A percentile compares a stretch with the other conserved stretches of the same genome.
These are phyloP conservation scores for Euphorbia celastroides DNA, from an alignment of 441 rosid genomes.

Conservation along the genomic window DNA sequence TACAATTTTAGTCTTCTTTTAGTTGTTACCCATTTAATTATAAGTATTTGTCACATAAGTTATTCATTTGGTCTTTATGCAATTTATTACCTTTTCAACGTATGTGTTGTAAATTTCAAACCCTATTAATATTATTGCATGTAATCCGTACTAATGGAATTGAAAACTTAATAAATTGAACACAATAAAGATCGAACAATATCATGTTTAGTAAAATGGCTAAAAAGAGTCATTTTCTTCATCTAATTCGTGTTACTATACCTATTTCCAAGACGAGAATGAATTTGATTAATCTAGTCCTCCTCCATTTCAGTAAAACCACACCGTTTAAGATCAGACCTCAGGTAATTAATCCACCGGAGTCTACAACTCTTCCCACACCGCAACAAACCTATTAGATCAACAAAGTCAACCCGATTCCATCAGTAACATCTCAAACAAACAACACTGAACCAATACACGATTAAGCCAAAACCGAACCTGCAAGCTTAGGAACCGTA, in stretches of 20 bases:
- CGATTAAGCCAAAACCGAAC: conserved; percentile 22
- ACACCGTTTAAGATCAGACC: conserved; percentile 90
- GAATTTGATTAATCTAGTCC: conserved; percentile 69
- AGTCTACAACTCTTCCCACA: conserved; percentile 91
- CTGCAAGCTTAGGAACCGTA: conserved; percentile 84
- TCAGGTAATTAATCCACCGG: conserved; percentile 88
- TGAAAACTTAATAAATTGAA: too few species aligned
- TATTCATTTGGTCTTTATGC: too few species aligned
- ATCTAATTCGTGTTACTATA: conserved; percentile 13
- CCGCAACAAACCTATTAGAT: conserved; percentile 56
- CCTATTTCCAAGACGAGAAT: conserved; percentile 76
- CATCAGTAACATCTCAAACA: background rate
- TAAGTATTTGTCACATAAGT: too few species aligned
- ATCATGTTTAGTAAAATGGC: too few species aligned
- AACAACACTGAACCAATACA: background rate
- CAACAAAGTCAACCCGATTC: background rate
- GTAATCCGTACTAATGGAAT: too few species aligned
- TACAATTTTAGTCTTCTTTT: too few species aligned
- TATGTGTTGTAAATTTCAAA: too few species aligned
- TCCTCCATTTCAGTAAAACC: conserved; percentile 71
- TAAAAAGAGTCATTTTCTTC: too few species aligned
- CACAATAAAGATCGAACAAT: too few species aligned
- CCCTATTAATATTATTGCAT: too few species aligned
- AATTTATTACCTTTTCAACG: too few species aligned
- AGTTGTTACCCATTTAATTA: too few species aligned